These are phyloP conservation scores for Haematococcus sp. DNA, from an alignment of 139 green algal genomes.

Conservation along the genomic window DNA sequence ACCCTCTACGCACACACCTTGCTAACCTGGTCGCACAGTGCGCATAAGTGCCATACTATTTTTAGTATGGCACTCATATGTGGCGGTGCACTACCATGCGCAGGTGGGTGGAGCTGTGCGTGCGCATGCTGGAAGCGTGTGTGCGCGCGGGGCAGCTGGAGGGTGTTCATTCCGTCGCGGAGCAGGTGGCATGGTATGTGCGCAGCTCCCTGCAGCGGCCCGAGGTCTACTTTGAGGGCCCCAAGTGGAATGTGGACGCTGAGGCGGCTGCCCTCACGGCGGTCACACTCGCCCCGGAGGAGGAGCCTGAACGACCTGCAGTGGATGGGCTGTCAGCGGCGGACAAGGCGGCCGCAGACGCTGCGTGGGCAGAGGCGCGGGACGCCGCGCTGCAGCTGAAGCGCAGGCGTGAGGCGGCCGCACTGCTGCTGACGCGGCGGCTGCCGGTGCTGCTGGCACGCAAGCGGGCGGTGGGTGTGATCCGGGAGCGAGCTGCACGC, in stretches of 20 bases:
- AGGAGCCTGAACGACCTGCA: slow-evolving; percentile 16
- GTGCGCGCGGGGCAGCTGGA: slow-evolving; percentile 25
- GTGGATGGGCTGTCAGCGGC: not conserved
- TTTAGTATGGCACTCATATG: no score
- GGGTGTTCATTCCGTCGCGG: slow-evolving; percentile 19
- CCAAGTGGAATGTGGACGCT: slow-evolving; percentile 10
- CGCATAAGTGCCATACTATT: no score
- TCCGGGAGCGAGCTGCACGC: not conserved
- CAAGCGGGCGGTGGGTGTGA: slow-evolving; percentile 10
- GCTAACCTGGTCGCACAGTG: no score
- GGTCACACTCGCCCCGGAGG: not conserved
- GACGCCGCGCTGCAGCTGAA: slow-evolving; percentile 15
- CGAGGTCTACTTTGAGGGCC: slow-evolving; percentile 3
- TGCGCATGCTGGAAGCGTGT: slow-evolving; percentile 40
- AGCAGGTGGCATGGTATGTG: slow-evolving; percentile 34
- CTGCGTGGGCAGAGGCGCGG: not conserved
- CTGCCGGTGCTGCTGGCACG: slow-evolving; percentile 43
- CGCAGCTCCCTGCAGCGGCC: slow-evolving; percentile 4
- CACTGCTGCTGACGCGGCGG: slow-evolving; percentile 48
- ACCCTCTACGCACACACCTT: no score
- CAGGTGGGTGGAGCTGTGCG: slow-evolving; percentile 49
- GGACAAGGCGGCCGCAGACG: not conserved
- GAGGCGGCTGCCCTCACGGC: slow-evolving; percentile 9
- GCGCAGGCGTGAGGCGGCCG: slow-evolving; percentile 29
- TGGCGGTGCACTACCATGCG: no score